Evolutionary conservation across 495 filamentous ascomycete species (phyloP), one percentile per base, ranked within the genome.

Genomic region (Penicillium argentinense): DNA sequence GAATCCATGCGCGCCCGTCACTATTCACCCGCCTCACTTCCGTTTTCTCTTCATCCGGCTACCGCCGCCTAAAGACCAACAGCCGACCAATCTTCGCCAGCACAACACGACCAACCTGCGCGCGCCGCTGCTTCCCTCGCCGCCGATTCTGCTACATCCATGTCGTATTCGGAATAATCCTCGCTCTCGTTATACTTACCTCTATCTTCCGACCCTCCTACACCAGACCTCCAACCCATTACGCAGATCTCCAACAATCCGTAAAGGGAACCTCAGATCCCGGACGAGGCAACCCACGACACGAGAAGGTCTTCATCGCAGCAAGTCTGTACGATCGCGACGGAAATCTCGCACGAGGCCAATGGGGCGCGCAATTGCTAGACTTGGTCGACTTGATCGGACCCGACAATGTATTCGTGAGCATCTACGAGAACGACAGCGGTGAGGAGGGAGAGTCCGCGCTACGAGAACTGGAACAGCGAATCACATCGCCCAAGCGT

Each of bases 291-390:
- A 89, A 91, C 54, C 65, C 76, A 2, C 57, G 72, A 16, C 69
- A 79, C 28, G 82, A 89, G 58, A 86, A 82, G 49, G 72, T 91
- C 12, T 91, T 88, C 60, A 87, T 92, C 45, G 84, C 84, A 5
- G 82, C 85, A 12, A 89, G 82, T 54, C 73, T 92, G 32, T 85
- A 88, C 56, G 85, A 93, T 54, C 69, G 67, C 9, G 72, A 58
- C 0, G 81, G 81, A 4, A 61, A 62, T 11, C 64, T 92, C 18
- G 78, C 84, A 0, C 60, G 71, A 3, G 85, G 86, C 3, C 69
- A 71, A 43, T 91, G 87, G 88, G 88, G 85, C 0, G 53, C 75
- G 45, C 70, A 76, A 9, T 62, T 92, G 0, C 50, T 85, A 45
- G 66, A 81, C 16, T 60, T 91, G 32, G 76, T 92, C 40, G 73